Conservation (phyloP, 1,284 basidiomycete species). For the Puccinia novopanici region DNA sequence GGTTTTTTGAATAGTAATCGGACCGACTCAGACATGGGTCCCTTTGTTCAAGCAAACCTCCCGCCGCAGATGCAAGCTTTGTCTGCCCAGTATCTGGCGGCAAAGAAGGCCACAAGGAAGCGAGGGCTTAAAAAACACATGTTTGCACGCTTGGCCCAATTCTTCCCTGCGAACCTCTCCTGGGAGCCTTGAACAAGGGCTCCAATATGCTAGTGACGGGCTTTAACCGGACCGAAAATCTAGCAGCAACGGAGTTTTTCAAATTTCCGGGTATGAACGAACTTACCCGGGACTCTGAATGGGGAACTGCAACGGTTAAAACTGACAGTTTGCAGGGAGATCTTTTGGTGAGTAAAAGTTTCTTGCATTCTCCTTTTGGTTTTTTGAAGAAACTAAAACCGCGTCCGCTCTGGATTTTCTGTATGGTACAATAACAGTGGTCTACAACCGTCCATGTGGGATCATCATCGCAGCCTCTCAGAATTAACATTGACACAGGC, state of each 20-base stretch:
- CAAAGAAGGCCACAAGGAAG: constrained; percentile 4
- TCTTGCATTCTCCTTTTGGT: neutral
- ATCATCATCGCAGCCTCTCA: constrained; percentile 27
- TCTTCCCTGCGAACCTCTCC: too few species aligned
- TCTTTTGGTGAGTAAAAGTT: constrained; percentile 22
- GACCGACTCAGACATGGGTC: constrained; percentile 29
- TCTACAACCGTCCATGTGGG: constrained; percentile 32
- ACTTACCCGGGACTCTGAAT: constrained; percentile 8
- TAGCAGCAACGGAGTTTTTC: neutral
- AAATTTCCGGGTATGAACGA: neutral
- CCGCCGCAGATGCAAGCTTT: constrained; percentile 24
- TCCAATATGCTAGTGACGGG: too few species aligned
- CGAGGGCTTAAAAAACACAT: constrained; percentile 17
- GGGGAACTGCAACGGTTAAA: constrained; percentile 47
- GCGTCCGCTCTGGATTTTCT: neutral
- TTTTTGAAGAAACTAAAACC: neutral
- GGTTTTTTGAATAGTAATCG: constrained; percentile 36
- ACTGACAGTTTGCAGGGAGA: constrained; percentile 40
- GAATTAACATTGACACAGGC: constrained; percentile 43
- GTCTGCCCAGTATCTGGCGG: neutral
- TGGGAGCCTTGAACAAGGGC: too few species aligned
- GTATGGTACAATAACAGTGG: constrained; percentile 18
- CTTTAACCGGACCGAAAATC: too few species aligned
- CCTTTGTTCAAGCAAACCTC: constrained; percentile 27
- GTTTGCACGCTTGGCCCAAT: constrained; percentile 6